Evolutionary conservation across 192 early-diverging fungal genomes (phyloP), one percentile per base, ranked within the genome.

Genomic region (Podochytrium sp.): DNA sequence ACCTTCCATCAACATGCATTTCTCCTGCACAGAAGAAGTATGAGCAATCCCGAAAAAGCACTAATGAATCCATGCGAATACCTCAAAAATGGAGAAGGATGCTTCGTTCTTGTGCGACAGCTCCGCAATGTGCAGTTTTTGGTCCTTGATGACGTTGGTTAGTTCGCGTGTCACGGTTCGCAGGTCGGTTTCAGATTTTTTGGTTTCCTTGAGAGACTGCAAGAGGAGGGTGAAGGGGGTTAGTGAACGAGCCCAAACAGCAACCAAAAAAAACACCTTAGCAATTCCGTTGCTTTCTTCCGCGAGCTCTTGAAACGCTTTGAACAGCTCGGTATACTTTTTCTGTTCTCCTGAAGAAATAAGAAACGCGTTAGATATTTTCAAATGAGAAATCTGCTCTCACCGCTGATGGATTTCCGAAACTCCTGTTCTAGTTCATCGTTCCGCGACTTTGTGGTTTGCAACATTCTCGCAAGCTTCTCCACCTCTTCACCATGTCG

Each of bases 351-450:
- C 78, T n/a, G 12, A 23, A 42, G 1, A 43, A 4, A n/a, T 20
- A 40, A 4, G 25, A 33, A 30, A 6, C 25, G 43, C 51, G 39
- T 32, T 38, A n/a, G 34, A 14, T 25, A 38, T 58, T 50, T n/a
- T n/a, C n/a, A n/a, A 42, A 39, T 10, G 0, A 12, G 30, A 30
- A 33, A 20, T 58, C 2, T 52, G 35, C 27, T 30, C n/a, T 66
- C 74, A 76, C 81, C 65, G 73, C 75, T 75, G 18, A 83, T 72
- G 16, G 38, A 56, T 20, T 65, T 53, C n/a, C 77, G 66, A 59
- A 74, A 81, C 55, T 86, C 85, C 23, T 65, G 59, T 43, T 86
- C 85, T 47, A 86, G 69, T 4, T 56, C 76, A 33, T 41, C 34
- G 60, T 81, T 81, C 12, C 79, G 78, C 14, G 71, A 35, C 57